phyloP scores from a whole-genome alignment of 768 basidiomycete genomes.

The Suillus sp. region DNA sequence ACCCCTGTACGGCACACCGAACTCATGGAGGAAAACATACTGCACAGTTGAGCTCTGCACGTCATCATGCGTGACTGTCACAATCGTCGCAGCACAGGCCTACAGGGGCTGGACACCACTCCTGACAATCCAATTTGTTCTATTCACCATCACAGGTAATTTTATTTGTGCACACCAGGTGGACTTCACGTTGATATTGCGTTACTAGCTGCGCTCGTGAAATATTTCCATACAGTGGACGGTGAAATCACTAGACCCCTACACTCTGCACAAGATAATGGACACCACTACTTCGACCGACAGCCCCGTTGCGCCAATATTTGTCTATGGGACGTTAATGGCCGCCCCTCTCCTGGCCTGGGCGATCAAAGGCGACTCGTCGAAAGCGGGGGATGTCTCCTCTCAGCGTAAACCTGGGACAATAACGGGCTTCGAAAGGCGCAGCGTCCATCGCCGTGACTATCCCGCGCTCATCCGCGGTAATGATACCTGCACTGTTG shows the following conservation, averaged over 20 bases:
- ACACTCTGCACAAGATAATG: neutral
- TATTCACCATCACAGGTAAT: neutral
- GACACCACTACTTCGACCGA: neutral
- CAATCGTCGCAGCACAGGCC: neutral
- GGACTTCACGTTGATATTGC: neutral
- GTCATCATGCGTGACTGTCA: neutral
- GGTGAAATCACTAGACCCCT: neutral
- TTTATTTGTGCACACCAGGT: neutral
- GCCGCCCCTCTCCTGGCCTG: neutral
- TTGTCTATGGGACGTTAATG: neutral
- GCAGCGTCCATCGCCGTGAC: neutral
- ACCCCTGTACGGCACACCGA: neutral
- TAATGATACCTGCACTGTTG: neutral
- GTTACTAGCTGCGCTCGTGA: neutral
- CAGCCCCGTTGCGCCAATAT: neutral
- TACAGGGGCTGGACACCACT: neutral
- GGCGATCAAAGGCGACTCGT: conserved; percentile 1
- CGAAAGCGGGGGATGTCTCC: neutral
- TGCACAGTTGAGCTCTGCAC: no score
- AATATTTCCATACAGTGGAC: neutral
- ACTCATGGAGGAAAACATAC: no score
- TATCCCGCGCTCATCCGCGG: neutral
- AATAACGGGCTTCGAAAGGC: neutral
- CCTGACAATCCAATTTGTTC: neutral
- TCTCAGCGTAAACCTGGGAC: conserved; percentile 2